Evolutionary conservation across 352 stramenopile species (phyloP), one percentile per base, ranked within the genome.

Genomic region (Elongisporangium undulatum): DNA sequence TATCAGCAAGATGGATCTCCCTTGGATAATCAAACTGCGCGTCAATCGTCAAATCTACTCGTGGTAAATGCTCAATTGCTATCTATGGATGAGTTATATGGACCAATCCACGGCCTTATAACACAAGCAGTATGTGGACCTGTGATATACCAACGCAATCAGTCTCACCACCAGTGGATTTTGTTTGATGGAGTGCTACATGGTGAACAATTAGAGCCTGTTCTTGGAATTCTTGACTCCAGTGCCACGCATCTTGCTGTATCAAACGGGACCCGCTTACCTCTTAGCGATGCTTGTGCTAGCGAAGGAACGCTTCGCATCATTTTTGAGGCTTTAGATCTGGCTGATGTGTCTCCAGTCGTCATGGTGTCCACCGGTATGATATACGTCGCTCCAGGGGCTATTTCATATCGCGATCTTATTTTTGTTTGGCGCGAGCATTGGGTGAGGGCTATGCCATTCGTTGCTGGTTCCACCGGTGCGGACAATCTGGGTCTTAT

Each of bases 21-120:
- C 19, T 49, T 13, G 10, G 51, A 53, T 19, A 58, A 16, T 16
- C 53, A 61, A 4, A 10, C 19, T 20, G n/a, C 55, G 23, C 19
- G 41, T 6, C 55, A 57, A 15, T 16, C 15, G 4, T 57, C 67
- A 16, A 63, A 71, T 38, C 59, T 82, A 16, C 51, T 74, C 4
- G 56, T 82, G 9, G 24, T 82, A 20, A 78, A 80, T 41, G 59
- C 68, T 2, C 52, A 57, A 12, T 17, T 78, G 0, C 15, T 80
- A 7, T 68, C 74, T 7, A 54, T 78, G 1, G 62, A 76, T 4
- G 60, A 78, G 15, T 61, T 82, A 15, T 73, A 77, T 39, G 71
- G 29, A n/a, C 58, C 24, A 19, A 22, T 70, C 41, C 2, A 49
- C 20, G 7, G 20, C 29, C 9, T 38, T 48, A 24, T 8, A 6